Conservation (phyloP, 257 asterid genomes). For the Nicotiana otophora region DNA sequence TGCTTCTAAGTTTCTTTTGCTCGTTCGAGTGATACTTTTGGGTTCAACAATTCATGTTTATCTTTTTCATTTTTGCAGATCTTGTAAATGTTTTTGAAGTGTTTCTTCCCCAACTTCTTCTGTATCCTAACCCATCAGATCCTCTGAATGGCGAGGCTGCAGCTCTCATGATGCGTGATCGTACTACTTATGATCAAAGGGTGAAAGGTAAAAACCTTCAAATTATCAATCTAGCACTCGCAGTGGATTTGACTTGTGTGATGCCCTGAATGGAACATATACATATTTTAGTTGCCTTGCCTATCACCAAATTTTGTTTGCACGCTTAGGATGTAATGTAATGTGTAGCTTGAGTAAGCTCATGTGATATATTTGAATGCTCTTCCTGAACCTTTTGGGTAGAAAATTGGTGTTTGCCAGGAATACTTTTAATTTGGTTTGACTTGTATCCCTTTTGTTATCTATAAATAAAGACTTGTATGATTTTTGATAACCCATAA, state of each 20-base stretch:
- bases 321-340: not conserved
- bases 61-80: conserved; percentile 39
- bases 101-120: conserved; percentile 90
- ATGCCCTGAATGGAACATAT: not conserved
- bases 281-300: not conserved
- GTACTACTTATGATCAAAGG: conserved; percentile 54
- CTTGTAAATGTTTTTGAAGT: conserved; percentile 88
- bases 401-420: not conserved
- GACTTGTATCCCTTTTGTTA: not conserved
- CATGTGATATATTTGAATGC: not conserved
- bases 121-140: conserved; percentile 89
- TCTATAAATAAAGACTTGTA: not conserved
- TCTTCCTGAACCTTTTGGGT: not conserved
- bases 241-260: not conserved
- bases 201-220: conserved; percentile 60
- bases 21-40: not conserved
- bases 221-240: conserved; percentile 6
- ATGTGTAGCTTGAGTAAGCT: not conserved
- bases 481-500: not conserved
- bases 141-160: conserved; percentile 95
- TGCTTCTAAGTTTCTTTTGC: not conserved
- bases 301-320: not conserved
- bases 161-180: conserved; percentile 86
- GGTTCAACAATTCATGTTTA: not conserved
- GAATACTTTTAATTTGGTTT: not conserved